phyloP scores from a whole-genome alignment of 2,329 filamentous ascomycete species.

The Exserohilum rostratum region DNA sequence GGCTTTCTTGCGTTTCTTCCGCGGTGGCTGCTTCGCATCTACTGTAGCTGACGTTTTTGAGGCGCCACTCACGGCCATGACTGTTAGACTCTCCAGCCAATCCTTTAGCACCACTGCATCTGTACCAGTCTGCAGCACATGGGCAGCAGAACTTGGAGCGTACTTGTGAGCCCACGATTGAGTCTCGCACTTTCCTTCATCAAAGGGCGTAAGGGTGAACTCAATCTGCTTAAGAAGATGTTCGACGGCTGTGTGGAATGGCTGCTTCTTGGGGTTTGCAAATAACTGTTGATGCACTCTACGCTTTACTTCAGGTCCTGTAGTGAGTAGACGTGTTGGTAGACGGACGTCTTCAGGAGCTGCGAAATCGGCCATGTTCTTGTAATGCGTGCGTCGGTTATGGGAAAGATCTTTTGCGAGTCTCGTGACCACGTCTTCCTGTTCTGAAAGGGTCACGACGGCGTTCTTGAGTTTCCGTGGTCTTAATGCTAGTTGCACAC shows the following conservation, averaged over 20 bases:
- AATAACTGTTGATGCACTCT: slow-evolving; percentile 39
- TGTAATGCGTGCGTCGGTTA: not conserved
- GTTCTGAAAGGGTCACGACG: slow-evolving; percentile 23
- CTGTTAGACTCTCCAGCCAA: slow-evolving; percentile 79
- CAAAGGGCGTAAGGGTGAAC: slow-evolving; percentile 75
- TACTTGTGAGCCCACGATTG: slow-evolving; percentile 84
- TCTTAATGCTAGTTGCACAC: slow-evolving; percentile 11
- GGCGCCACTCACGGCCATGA: slow-evolving; percentile 73
- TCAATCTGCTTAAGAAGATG: slow-evolving; percentile 66
- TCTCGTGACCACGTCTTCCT: slow-evolving; percentile 36
- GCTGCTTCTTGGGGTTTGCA: slow-evolving; percentile 3
- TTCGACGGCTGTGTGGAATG: slow-evolving; percentile 63
- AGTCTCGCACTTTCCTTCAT: slow-evolving; percentile 75
- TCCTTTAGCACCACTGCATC: slow-evolving; percentile 75
- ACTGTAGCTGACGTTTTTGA: slow-evolving; percentile 25
- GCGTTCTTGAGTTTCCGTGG: slow-evolving; percentile 51
- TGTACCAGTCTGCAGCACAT: slow-evolving; percentile 76
- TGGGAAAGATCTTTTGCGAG: slow-evolving; percentile 28
- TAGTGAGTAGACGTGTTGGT: slow-evolving; percentile 47
- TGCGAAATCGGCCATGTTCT: slow-evolving; percentile 16
- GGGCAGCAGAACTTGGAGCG: slow-evolving; percentile 68
- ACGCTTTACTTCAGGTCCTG: slow-evolving; percentile 49
- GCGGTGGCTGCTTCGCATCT: slow-evolving; percentile 35
- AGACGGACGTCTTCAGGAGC: slow-evolving; percentile 36
- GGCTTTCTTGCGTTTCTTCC: slow-evolving; percentile 69